These are phyloP conservation scores for Myotisia sp. DNA, from an alignment of 2,329 filamentous ascomycete species.

Conservation along the genomic window DNA sequence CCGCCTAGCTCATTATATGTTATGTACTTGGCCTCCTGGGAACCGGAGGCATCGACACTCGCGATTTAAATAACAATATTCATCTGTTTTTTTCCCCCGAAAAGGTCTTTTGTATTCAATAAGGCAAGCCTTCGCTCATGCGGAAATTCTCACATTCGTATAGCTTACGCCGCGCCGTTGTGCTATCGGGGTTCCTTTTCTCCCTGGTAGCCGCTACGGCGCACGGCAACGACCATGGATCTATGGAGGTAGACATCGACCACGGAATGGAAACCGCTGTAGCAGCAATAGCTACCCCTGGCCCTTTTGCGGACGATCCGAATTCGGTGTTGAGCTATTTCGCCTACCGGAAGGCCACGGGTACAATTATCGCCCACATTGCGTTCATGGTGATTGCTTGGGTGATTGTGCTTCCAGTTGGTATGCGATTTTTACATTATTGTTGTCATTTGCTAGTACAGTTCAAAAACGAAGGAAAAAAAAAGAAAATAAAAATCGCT, in stretches of 20 bases:
- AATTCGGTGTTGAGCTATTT: conserved; percentile 30
- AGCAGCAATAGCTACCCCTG: conserved; percentile 11
- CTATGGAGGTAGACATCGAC: conserved; percentile 21
- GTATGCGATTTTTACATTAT: conserved; percentile 35
- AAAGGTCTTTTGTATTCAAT: too few species aligned
- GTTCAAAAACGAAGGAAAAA: too few species aligned
- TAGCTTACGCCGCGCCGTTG: not conserved
- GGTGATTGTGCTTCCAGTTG: conserved; percentile 57
- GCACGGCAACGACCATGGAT: conserved; percentile 21
- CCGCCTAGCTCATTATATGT: too few species aligned
- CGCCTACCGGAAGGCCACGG: conserved; percentile 26
- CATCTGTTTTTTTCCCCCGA: too few species aligned
- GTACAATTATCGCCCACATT: conserved; percentile 54
- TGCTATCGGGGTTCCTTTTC: conserved; percentile 8
- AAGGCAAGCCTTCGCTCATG: conserved; percentile 3
- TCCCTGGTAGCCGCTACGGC: conserved; percentile 20
- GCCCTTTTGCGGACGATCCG: conserved; percentile 18
- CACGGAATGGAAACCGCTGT: conserved; percentile 11
- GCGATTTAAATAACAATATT: too few species aligned
- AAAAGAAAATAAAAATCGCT: too few species aligned
- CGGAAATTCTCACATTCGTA: not conserved
- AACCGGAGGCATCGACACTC: too few species aligned
- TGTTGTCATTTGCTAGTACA: conserved; percentile 11
- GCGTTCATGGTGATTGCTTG: conserved; percentile 55
- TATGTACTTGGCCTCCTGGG: too few species aligned